phyloP scores from a whole-genome alignment of 176 grass and related monocot genomes.

The Rhynchospora tenuis region DNA sequence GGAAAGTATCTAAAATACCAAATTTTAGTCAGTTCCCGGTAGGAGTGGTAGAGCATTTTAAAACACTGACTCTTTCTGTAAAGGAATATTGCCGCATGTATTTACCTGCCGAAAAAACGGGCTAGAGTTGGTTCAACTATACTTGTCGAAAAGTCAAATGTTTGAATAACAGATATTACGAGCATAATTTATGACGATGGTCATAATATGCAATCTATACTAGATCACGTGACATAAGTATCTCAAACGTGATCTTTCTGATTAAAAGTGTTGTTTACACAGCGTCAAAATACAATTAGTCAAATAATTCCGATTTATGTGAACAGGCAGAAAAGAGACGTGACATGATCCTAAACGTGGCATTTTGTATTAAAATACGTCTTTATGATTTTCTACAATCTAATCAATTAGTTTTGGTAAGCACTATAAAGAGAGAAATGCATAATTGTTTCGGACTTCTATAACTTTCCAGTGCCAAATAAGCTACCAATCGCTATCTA shows the following conservation, averaged over 20 bases:
- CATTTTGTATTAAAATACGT: background rate
- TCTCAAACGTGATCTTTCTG: background rate
- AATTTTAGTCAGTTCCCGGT: too few relatives aligned
- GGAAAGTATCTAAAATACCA: too few relatives aligned
- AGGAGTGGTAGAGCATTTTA: too few relatives aligned
- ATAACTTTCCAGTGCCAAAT: background rate
- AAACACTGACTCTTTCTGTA: too few relatives aligned
- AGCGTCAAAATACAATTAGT: background rate
- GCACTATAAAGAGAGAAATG: background rate
- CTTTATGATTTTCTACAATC: background rate
- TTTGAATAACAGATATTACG: background rate
- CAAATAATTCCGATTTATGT: background rate
- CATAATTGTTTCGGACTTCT: background rate
- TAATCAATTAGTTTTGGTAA: background rate
- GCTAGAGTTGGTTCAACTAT: background rate
- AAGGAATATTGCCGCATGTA: too few relatives aligned
- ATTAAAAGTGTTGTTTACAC: background rate
- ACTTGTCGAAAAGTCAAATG: background rate
- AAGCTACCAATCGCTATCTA: background rate
- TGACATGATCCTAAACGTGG: background rate
- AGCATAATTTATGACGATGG: background rate
- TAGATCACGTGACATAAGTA: background rate
- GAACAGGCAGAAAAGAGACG: background rate
- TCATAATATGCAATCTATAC: background rate
- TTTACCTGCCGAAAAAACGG: background rate